These are phyloP conservation scores for Chlorella ohadii DNA, from an alignment of 139 green algal genomes.

Conservation along the genomic window DNA sequence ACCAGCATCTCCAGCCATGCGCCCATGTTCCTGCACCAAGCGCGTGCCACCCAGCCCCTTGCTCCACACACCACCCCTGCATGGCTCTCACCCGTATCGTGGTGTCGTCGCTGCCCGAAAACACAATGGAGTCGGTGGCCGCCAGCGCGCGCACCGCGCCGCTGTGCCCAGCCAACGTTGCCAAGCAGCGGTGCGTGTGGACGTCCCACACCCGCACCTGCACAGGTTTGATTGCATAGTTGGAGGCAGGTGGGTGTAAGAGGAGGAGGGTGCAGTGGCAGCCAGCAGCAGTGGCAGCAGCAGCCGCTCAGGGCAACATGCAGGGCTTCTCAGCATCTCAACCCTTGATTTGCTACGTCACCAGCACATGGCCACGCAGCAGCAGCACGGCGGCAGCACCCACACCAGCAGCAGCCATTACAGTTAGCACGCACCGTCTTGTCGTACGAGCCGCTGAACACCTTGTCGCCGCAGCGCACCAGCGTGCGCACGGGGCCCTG, in stretches of 20 bases:
- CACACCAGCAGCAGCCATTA: neutral
- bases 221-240: neutral
- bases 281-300: neutral
- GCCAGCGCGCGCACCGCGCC: slow-evolving; percentile 87
- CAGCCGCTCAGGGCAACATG: too few relatives aligned
- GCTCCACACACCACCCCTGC: neutral
- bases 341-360: too few relatives aligned
- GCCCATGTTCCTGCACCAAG: neutral
- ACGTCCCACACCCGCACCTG: slow-evolving; percentile 83
- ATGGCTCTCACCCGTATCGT: slow-evolving; percentile 74
- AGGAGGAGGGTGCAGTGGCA: neutral
- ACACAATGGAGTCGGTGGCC: slow-evolving; percentile 68
- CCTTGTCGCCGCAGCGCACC: slow-evolving; percentile 67
- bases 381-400: neutral
- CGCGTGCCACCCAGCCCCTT: neutral
- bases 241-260: neutral
- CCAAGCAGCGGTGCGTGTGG: slow-evolving; percentile 54
- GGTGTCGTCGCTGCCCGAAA: slow-evolving; percentile 90
- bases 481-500: slow-evolving; percentile 89
- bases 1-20: too few relatives aligned
- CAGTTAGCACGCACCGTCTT: slow-evolving; percentile 69
- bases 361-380: neutral
- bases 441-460: slow-evolving; percentile 92
- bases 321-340: too few relatives aligned
- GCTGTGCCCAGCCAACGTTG: slow-evolving; percentile 73